Conservation (phyloP, 306 rosid genomes). For the Parietaria judaica region DNA sequence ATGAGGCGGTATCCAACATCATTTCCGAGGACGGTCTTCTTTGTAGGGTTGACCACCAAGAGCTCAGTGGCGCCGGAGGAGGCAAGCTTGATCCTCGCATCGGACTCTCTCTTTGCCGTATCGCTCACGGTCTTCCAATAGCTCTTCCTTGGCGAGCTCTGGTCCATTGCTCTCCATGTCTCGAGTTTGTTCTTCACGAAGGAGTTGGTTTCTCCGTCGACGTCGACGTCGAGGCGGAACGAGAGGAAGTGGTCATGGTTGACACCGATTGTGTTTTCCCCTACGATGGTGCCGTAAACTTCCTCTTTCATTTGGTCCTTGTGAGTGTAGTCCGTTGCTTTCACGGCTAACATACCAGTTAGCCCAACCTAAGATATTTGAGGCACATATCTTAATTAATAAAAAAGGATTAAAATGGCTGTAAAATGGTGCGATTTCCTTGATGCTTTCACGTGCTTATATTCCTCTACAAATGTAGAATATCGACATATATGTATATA, state of each 20-base stretch:
- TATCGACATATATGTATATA: too few relatives aligned
- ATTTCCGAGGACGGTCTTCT: conserved; percentile 29
- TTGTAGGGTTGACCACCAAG: conserved; percentile 22
- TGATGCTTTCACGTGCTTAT: too few relatives aligned
- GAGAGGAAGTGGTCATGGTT: conserved; percentile 46
- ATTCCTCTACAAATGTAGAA: too few relatives aligned
- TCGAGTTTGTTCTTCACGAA: conserved; percentile 32
- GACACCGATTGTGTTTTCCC: conserved; percentile 37
- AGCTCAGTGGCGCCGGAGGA: conserved; percentile 9
- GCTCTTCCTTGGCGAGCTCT: conserved; percentile 45
- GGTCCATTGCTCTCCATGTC: conserved; percentile 7
- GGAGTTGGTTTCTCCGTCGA: conserved; percentile 45
- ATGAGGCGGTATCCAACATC: conserved; percentile 40
- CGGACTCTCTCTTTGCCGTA: conserved; percentile 33
- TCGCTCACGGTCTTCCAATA: conserved; percentile 33
- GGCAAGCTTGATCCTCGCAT: conserved; percentile 33
- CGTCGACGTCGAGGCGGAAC: conserved; percentile 45
- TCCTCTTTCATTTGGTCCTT: conserved; percentile 29
- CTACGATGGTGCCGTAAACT: conserved; percentile 31
- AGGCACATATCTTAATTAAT: neutral
- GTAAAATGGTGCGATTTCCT: too few relatives aligned
- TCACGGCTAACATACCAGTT: conserved; percentile 36
- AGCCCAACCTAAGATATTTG: conserved; percentile 29
- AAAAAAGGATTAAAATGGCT: too few relatives aligned
- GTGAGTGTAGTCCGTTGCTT: conserved; percentile 25